Evolutionary conservation across 78 protist species (phyloP).

Genomic region (Isochrysis galbana): DNA sequence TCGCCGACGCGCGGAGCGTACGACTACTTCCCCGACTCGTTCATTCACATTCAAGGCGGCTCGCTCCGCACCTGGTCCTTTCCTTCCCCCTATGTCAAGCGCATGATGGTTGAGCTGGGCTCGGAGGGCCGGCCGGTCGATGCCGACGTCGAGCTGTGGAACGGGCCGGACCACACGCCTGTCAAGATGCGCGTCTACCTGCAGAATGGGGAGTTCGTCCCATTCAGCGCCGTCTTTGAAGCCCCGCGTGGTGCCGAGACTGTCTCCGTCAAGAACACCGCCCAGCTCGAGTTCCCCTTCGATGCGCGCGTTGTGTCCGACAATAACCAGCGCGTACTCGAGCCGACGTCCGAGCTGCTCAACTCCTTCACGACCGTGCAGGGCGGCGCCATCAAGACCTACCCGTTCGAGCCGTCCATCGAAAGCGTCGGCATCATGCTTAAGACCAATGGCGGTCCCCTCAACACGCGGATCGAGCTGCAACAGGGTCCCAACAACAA

Average conservation of each 20-base stretch:
- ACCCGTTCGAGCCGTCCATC: neutral
- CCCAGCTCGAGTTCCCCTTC: neutral
- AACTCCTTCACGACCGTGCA: neutral
- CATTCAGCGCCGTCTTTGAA: neutral
- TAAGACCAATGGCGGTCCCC: neutral
- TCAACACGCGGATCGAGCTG: neutral
- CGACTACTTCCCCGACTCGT: too few relatives aligned
- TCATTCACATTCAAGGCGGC: neutral
- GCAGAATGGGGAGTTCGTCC: too few relatives aligned
- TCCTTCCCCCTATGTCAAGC: neutral
- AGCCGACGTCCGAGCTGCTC: neutral
- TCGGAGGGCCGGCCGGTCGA: neutral
- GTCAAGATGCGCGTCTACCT: neutral
- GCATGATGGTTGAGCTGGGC: neutral
- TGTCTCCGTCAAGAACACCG: neutral
- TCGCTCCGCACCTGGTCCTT: conserved; percentile 1
- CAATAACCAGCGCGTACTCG: neutral
- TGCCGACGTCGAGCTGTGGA: neutral
- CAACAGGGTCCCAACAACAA: neutral
- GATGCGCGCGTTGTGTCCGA: neutral
- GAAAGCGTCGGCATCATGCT: neutral
- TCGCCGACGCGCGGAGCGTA: too few relatives aligned
- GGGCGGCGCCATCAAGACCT: neutral
- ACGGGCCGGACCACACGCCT: neutral
- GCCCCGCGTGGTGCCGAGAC: neutral